Conservation (phyloP, 805 yeast species). For the Tanozyma kutaoensis region DNA sequence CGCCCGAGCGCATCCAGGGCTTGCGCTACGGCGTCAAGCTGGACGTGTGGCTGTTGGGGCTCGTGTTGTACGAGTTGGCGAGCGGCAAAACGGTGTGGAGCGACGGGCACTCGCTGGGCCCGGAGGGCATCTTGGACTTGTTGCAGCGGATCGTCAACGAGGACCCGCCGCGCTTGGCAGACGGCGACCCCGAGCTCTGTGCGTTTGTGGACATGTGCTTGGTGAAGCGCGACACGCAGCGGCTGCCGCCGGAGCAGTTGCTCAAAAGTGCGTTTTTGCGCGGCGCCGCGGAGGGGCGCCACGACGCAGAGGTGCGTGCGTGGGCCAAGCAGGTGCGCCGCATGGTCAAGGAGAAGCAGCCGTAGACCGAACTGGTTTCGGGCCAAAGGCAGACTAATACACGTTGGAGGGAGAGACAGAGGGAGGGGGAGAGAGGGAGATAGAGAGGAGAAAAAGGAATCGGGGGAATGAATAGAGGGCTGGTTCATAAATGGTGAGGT, state of each 20-base stretch:
- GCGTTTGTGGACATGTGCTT: constrained; percentile 65
- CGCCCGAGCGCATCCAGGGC: constrained; percentile 96
- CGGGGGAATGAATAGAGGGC: too few relatives aligned
- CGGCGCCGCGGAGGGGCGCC: constrained; percentile 16
- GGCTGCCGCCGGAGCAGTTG: constrained; percentile 68
- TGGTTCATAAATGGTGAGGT: too few relatives aligned
- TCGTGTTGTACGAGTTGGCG: constrained; percentile 80
- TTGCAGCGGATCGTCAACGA: constrained; percentile 91
- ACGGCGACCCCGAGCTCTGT: constrained; percentile 35
- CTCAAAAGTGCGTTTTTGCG: constrained; percentile 21
- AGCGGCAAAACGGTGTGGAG: constrained; percentile 74
- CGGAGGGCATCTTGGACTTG: constrained; percentile 82
- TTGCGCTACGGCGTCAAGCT: constrained; percentile 87
- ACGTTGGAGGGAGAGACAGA: too few relatives aligned
- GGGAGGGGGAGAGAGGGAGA: too few relatives aligned
- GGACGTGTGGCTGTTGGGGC: constrained; percentile 94
- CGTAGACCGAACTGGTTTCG: too few relatives aligned
- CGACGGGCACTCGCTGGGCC: constrained; percentile 37
- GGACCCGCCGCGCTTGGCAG: constrained; percentile 58
- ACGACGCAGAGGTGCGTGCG: constrained; percentile 21
- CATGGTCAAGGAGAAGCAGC: constrained; percentile 12
- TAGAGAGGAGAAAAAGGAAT: too few relatives aligned
- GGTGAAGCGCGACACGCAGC: constrained; percentile 47
- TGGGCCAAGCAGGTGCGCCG: constrained; percentile 30
- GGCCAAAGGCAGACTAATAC: too few relatives aligned